Percentiles rank a stretch among this genome's conserved stretches.
phyloP scores from a whole-genome alignment of 164 flowering plant genomes.

The Macadamia integrifolia region DNA sequence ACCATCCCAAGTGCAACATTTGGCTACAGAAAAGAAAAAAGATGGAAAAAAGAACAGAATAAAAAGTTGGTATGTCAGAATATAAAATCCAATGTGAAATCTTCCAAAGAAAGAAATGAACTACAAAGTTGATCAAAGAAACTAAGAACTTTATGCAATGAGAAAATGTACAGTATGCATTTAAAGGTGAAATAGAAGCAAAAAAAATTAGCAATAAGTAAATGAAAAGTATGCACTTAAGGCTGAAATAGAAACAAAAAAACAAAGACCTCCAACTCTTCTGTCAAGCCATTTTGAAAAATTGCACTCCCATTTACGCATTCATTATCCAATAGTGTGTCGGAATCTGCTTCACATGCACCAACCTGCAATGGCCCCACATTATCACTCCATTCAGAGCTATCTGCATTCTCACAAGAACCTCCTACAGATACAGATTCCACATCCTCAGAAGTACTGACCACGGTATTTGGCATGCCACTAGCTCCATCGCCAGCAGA shows the following conservation, averaged over 20 bases:
- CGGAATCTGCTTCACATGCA: slow-evolving; percentile 26
- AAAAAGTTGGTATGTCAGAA: not conserved
- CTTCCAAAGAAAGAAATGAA: no score
- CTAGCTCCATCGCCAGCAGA: slow-evolving; percentile 15
- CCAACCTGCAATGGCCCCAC: slow-evolving; percentile 22
- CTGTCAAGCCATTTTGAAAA: slow-evolving; percentile 26
- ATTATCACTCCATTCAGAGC: slow-evolving; percentile 24
- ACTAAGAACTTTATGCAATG: no score
- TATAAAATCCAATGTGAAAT: not conserved
- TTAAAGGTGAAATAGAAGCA: not conserved
- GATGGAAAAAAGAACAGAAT: not conserved
- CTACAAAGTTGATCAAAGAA: no score
- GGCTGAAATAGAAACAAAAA: slow-evolving; percentile 4
- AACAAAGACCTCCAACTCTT: slow-evolving; percentile 52
- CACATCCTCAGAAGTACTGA: slow-evolving; percentile 24
- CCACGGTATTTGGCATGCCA: slow-evolving; percentile 13
- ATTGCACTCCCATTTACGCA: slow-evolving; percentile 8
- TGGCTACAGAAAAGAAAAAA: slow-evolving; percentile 11
- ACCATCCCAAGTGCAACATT: slow-evolving; percentile 17
- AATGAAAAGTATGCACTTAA: no score
- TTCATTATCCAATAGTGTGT: slow-evolving; percentile 24
- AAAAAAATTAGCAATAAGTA: slow-evolving; percentile 2
- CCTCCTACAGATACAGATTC: slow-evolving; percentile 20
- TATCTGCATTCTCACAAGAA: slow-evolving; percentile 12
- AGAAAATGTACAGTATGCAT: no score